Conservation (phyloP, 768 basidiomycete species). For the Leccinum subgranulosum region DNA sequence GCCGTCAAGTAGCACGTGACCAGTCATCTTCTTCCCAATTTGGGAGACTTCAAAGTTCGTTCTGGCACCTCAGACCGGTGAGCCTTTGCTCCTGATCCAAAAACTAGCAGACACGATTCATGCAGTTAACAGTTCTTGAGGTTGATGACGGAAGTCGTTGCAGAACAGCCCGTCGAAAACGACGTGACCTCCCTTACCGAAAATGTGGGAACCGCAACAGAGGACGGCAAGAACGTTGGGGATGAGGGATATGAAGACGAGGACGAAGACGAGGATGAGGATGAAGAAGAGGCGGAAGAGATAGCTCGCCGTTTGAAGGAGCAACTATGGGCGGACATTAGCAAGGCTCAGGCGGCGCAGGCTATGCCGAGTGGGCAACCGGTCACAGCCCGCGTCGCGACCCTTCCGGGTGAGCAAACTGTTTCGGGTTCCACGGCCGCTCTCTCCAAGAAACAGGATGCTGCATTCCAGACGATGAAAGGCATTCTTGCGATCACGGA, state of each 20-base stretch:
- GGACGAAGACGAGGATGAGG: constrained; percentile 57
- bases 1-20: constrained; percentile 15
- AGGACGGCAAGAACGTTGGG: constrained; percentile 37
- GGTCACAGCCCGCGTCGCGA: background rate
- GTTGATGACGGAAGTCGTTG: constrained; percentile 13
- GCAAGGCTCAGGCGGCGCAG: constrained; percentile 53
- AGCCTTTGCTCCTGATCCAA: constrained; percentile 4
- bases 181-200: background rate
- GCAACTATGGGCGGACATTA: constrained; percentile 75
- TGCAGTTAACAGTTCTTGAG: constrained; percentile 1
- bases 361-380: constrained; percentile 20
- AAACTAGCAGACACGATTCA: constrained; percentile 6
- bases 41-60: constrained; percentile 4
- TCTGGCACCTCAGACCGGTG: constrained; percentile 11
- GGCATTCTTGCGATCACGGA: constrained; percentile 57
- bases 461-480: constrained; percentile 62
- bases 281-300: constrained; percentile 62
- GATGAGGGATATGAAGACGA: constrained; percentile 45
- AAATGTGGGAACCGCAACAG: constrained; percentile 1
- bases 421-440: constrained; percentile 10
- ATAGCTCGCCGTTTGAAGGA: constrained; percentile 73
- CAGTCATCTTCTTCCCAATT: background rate
- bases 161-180: constrained; percentile 4
- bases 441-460: constrained; percentile 47
- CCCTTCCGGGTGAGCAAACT: constrained; percentile 4